These are phyloP conservation scores for Hagleromyces aurorensis DNA, from an alignment of 805 yeast species.

Conservation along the genomic window DNA sequence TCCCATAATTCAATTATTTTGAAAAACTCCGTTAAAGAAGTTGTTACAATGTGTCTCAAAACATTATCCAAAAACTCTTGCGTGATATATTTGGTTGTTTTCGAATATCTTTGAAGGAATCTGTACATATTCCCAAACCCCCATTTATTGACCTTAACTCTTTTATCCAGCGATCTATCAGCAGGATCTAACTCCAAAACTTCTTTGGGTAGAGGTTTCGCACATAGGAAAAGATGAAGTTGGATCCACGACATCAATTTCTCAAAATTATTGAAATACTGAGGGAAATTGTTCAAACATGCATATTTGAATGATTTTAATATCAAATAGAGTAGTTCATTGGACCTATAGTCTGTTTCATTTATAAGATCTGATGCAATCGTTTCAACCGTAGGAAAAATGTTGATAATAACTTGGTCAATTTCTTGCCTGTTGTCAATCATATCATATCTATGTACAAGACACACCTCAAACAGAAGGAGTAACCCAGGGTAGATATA, in stretches of 20 bases:
- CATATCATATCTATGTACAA: slow-evolving; percentile 48
- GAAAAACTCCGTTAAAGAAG: slow-evolving; percentile 56
- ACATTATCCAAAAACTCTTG: slow-evolving; percentile 52
- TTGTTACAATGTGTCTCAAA: slow-evolving; percentile 55
- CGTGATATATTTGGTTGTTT: slow-evolving; percentile 36
- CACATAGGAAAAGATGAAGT: slow-evolving; percentile 53
- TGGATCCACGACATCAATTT: slow-evolving; percentile 53
- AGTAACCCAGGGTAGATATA: slow-evolving; percentile 47
- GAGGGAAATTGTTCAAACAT: slow-evolving; percentile 53
- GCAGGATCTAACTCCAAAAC: slow-evolving; percentile 41
- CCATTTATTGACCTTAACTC: slow-evolving; percentile 84
- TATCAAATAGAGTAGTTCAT: slow-evolving; percentile 49
- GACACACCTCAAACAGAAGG: slow-evolving; percentile 46
- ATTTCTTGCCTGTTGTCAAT: slow-evolving; percentile 40
- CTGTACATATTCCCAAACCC: slow-evolving; percentile 70
- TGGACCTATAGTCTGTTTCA: slow-evolving; percentile 30
- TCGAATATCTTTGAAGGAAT: slow-evolving; percentile 54
- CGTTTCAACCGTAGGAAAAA: slow-evolving; percentile 49
- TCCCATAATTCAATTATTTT: slow-evolving; percentile 37
- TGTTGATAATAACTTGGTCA: slow-evolving; percentile 39
- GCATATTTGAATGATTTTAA: slow-evolving; percentile 60
- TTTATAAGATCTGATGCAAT: slow-evolving; percentile 39
- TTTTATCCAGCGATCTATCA: slow-evolving; percentile 39
- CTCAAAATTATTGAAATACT: slow-evolving; percentile 34
- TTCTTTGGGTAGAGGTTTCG: slow-evolving; percentile 46